A percentile compares a stretch with the other conserved stretches of the same genome.
Evolutionary conservation across 1,139 yeast genomes (phyloP).

Genomic region (Sugiyamaella neomexicana): DNA sequence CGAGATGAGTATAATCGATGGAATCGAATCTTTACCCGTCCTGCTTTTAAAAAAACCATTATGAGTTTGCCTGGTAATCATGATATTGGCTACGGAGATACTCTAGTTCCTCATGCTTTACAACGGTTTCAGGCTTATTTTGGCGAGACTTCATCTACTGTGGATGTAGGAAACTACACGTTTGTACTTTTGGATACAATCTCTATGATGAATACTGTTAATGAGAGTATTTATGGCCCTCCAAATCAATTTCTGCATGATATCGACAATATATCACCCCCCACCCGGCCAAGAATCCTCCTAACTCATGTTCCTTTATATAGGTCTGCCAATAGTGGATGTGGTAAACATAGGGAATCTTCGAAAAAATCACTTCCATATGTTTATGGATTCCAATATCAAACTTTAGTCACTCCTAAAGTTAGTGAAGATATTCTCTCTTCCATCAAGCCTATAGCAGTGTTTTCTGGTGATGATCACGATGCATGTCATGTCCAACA

Average conservation of each 20-base stretch:
- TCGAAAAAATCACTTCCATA: conserved; percentile 51
- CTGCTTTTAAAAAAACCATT: conserved; percentile 46
- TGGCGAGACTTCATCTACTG: conserved; percentile 64
- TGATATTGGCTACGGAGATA: conserved; percentile 88
- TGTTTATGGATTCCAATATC: conserved; percentile 72
- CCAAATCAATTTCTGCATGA: conserved; percentile 46
- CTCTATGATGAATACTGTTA: conserved; percentile 59
- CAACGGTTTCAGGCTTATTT: conserved; percentile 68
- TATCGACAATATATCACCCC: conserved; percentile 23
- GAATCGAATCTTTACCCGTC: conserved; percentile 58
- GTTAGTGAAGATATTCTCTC: conserved; percentile 58
- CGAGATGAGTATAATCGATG: conserved; percentile 69
- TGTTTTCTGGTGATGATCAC: conserved; percentile 95
- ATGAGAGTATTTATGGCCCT: conserved; percentile 45
- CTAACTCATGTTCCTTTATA: conserved; percentile 79
- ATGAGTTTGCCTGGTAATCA: conserved; percentile 86
- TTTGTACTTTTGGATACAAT: conserved; percentile 78
- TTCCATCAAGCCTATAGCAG: conserved; percentile 59
- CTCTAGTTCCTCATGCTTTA: conserved; percentile 53
- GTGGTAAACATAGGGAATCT: conserved; percentile 74
- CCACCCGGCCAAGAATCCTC: conserved; percentile 60
- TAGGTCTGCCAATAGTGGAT: conserved; percentile 55
- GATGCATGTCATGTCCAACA: conserved; percentile 86
- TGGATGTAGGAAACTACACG: conserved; percentile 71
- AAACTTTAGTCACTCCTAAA: conserved; percentile 65